These are phyloP conservation scores for Alternaria infectoria DNA, from an alignment of 2,329 filamentous ascomycete genomes.

Conservation along the genomic window DNA sequence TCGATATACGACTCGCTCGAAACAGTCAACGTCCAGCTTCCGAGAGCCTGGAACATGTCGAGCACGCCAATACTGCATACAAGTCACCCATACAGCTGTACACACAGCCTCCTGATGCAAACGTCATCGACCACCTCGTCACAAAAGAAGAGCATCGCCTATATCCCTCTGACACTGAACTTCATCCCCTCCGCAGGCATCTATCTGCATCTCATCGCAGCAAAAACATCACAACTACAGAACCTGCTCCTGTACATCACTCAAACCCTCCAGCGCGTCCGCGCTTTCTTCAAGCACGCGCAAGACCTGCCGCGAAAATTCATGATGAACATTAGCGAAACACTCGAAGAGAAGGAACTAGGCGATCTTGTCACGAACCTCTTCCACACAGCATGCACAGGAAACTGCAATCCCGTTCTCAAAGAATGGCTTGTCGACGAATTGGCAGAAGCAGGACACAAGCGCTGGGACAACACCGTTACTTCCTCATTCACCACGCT, in stretches of 20 bases:
- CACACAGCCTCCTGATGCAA: constrained; percentile 72
- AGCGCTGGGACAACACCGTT: constrained; percentile 92
- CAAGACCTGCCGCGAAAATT: constrained; percentile 81
- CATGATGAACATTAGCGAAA: constrained; percentile 76
- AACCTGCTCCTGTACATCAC: constrained; percentile 85
- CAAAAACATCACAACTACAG: constrained; percentile 85
- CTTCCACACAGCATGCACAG: constrained; percentile 84
- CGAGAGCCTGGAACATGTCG: constrained; percentile 51
- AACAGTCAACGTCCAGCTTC: constrained; percentile 70
- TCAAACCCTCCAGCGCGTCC: constrained; percentile 79
- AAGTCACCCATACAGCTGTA: constrained; percentile 76
- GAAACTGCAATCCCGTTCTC: constrained; percentile 75
- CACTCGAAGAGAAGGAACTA: constrained; percentile 69
- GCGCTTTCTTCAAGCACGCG: constrained; percentile 81
- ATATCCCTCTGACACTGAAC: constrained; percentile 77
- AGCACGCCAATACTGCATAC: constrained; percentile 65
- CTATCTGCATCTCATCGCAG: constrained; percentile 82
- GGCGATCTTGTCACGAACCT: constrained; percentile 76
- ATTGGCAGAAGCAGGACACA: constrained; percentile 75
- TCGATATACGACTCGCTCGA: constrained; percentile 87
- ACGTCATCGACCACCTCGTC: constrained; percentile 38
- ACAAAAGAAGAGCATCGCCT: constrained; percentile 44
- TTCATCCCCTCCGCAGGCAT: constrained; percentile 80
- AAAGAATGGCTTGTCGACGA: constrained; percentile 90
- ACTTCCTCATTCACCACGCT: constrained; percentile 78